Evolutionary conservation across 1,139 yeast genomes (phyloP), one percentile per base, ranked within the genome.

Genomic region (Blastobotrys niveus): DNA sequence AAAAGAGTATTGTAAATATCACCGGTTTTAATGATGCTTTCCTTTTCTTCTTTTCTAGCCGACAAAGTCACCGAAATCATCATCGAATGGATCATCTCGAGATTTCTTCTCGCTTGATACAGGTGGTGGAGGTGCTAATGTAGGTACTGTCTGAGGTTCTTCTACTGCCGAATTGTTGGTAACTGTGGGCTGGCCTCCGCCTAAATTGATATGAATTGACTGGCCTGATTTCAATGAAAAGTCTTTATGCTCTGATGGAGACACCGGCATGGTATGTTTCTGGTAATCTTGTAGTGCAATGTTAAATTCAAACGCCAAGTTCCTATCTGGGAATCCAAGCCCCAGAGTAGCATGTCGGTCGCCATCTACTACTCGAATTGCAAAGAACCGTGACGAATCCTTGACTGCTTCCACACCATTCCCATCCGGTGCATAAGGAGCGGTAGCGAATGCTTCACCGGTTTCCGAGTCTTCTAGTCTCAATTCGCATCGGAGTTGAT

Each of bases 61-160:
- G 15, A 42, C 41, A 39, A 70, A 71, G 45, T 71, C 76, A 3
- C 73, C 74, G 59, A 68, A 70, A 29, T 69, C 73, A 27, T 67
- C 73, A 37, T 65, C 70, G 40, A 52, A 39, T 8, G 52, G 50
- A 18, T 52, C 59, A 12, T 54, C 53, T 34, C 50, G 49, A 18
- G 43, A 33, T 7, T 17, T 3, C 10, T 21, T 25, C 18, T 32
- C 14, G 10, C 14, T 9, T 21, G 37, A 17, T 3, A 5, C 3
- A 7, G 39, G 26, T 6, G 58, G 53, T 14, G 61, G 58, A 8
- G 61, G 57, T 12, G 48, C 42, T 22, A 50, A 48, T 1, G 48
- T 42, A 4, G 57, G 54, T 20, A 54, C 40, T 2, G 42, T 29
- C 14, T 29, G 49, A 3, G 44, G 17, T 31, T 47, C 47, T 30